Evolutionary conservation across 192 early-diverging fungal species (phyloP), one percentile per base, ranked within the genome.

Genomic region (Entomortierella parvispora): DNA sequence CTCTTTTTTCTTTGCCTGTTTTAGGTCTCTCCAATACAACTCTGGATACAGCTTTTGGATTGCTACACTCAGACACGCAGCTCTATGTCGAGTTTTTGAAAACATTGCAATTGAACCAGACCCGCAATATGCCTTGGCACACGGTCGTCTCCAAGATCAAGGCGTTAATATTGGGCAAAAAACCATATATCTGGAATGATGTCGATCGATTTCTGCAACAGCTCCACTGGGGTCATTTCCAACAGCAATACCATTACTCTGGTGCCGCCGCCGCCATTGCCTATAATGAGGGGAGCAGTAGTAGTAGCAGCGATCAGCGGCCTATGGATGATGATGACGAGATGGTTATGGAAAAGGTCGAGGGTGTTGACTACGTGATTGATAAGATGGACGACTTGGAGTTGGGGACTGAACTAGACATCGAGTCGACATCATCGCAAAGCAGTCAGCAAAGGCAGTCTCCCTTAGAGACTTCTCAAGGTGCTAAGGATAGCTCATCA

Each of bases 81-180:
- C 67, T 83, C 9, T 83, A 83, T 14, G 76, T 83, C 64, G 63
- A 80, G 3, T 70, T 83, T 37, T 64, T 83, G 42, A 69, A 71
- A 4, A 80, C 77, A 12, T 67, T 83, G 48, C 77, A 79, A 57
- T 62, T 80, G 43, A 83, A 79, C 45, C 69, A 83, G 62, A 65
- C 63, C 7, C 66, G 79, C 58, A 83, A 83, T 61, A 53, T 83
- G 47, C 68, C 81, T 1, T 83, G 81, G 81, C 59, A 83, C 9
- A 33, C 68, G 6, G 71, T 83, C 23, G 61, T 80, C 3, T 42
- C 22, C 26, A 69, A 67, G 51, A 79, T 83, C 56, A 64, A 76
- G 50, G 22, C 46, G 8, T 49, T 70, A 18, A 52, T 74, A 9
- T 7, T 56, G 7, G 58, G 51, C 15, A 79, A 76, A 34, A 79